Base-by-base conservation (phyloP, 148 eudicot species). In the Polygonum aviculare region DNA sequence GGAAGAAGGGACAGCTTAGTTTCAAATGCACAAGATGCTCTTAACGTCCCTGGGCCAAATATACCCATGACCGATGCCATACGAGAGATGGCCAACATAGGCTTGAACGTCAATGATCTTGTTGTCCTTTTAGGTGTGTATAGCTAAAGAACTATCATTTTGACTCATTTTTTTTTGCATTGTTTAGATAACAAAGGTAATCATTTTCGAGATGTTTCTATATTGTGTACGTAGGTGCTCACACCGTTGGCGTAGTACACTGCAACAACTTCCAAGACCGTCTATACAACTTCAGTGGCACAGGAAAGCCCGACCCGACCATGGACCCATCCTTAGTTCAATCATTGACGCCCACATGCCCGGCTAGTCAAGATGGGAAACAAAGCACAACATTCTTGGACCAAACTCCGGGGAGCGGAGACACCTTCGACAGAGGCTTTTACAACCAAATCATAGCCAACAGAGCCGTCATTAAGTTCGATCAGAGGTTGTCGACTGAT, bases 1-100 rank as follows among this genome's bases (percentile, higher is more conserved):
- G 93, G 93, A 36, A 75, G 93, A 76, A 77, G 86, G 65, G 93
- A 90, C 44, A 83, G 86, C 5, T 41, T 55, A 5, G 86, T 85
- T 7, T 90, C 93, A 14, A 72, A 31, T 36, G 77, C 59, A 5
- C 83, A 83, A 38, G 85, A 80, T 2, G 71, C 76, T 41, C 74
- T 74, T 52, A 80, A 63, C 57, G 76, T 83, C 74, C 85, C 85
- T 52, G 79, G 81, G 7, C 83, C 85, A 38, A 80, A 76, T 7
- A 83, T 83, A 45, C 75, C 77, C 0, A 38, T 83, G 3, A 59
- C 77, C 0, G 11, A 55, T 1, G 85, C 85, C 33, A 83, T 80
- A 57, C 5, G 21, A 18, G 75, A 78, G 48, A 75, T 83, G 63
- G 81, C 77, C 18, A 75, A 41, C 26, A 83, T 78, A 49, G 85